These are phyloP conservation scores for Talaromyces pinophilus DNA, from an alignment of 2,329 filamentous ascomycete genomes.

Conservation along the genomic window DNA sequence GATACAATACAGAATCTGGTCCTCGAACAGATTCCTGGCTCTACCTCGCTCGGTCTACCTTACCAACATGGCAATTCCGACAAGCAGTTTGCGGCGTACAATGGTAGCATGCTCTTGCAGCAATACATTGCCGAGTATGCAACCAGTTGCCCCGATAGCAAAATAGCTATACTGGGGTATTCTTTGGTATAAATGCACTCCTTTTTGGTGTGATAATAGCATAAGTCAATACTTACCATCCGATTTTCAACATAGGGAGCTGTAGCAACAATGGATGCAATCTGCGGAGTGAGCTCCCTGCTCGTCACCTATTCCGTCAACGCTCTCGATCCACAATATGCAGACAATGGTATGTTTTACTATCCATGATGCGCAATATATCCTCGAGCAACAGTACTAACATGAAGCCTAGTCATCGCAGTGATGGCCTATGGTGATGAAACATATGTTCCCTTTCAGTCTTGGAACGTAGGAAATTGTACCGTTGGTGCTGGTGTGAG, in stretches of 20 bases:
- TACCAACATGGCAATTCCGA: conserved; percentile 26
- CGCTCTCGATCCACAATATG: background rate
- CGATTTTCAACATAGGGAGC: conserved; percentile 22
- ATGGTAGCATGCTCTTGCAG: conserved; percentile 28
- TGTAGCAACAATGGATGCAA: conserved; percentile 29
- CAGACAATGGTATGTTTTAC: background rate
- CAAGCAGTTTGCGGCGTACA: conserved; percentile 25
- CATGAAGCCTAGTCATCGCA: background rate
- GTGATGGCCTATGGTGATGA: background rate
- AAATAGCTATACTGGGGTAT: conserved; percentile 29
- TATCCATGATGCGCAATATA: background rate
- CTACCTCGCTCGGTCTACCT: conserved; percentile 28
- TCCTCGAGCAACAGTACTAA: background rate
- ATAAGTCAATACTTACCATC: background rate
- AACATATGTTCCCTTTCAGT: background rate
- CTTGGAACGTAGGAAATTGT: conserved; percentile 4
- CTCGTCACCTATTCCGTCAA: conserved; percentile 14
- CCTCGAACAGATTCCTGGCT: conserved; percentile 28
- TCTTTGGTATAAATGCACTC: conserved; percentile 22
- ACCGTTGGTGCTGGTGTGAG: background rate
- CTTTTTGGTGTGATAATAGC: background rate
- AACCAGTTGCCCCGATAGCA: conserved; percentile 27
- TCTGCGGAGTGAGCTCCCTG: conserved; percentile 30
- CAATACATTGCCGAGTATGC: conserved; percentile 28
- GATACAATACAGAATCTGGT: conserved; percentile 28